These are phyloP conservation scores for Xylariaceae sp. DNA, from an alignment of 2,329 filamentous ascomycete genomes.

Conservation along the genomic window DNA sequence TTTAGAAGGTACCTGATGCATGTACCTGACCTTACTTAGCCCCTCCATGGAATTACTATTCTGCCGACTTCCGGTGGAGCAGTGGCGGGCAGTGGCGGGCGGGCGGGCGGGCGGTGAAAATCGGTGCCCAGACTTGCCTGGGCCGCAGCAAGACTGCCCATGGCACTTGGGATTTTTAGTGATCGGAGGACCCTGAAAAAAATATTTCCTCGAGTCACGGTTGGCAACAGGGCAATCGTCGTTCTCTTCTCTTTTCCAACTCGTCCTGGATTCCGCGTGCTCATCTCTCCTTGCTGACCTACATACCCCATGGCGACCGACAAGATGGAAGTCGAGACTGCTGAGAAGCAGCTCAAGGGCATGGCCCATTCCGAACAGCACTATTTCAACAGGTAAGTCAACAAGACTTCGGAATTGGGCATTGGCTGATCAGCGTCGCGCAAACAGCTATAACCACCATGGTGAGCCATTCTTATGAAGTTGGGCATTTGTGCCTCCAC, in stretches of 20 bases:
- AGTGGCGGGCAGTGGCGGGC: constrained; percentile 1
- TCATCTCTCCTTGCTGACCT: not conserved
- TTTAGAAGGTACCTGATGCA: too few species aligned
- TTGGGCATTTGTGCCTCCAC: constrained; percentile 3
- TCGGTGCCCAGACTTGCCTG: constrained; percentile 14
- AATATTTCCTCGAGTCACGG: constrained; percentile 2
- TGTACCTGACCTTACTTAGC: too few species aligned
- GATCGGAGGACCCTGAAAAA: constrained; percentile 9
- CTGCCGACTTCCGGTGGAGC: constrained; percentile 13
- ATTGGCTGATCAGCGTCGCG: constrained; percentile 11
- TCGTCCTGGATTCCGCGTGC: constrained; percentile 5
- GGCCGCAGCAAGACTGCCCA: constrained; percentile 12
- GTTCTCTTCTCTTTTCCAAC: constrained; percentile 11
- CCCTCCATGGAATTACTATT: constrained; percentile 7
- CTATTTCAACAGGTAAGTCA: constrained; percentile 88
- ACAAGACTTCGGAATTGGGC: constrained; percentile 14
- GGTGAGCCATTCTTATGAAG: constrained; percentile 53
- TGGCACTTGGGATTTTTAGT: constrained; percentile 7
- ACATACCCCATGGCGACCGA: constrained; percentile 26
- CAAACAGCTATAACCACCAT: constrained; percentile 88
- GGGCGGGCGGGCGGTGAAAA: constrained; percentile 15
- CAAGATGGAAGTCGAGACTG: constrained; percentile 56
- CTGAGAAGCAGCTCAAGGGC: constrained; percentile 60
- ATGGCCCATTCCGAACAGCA: constrained; percentile 96
- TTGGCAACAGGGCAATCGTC: constrained; percentile 9